phyloP scores from a whole-genome alignment of 2,329 filamentous ascomycete genomes.

The Penicillium sp. region DNA sequence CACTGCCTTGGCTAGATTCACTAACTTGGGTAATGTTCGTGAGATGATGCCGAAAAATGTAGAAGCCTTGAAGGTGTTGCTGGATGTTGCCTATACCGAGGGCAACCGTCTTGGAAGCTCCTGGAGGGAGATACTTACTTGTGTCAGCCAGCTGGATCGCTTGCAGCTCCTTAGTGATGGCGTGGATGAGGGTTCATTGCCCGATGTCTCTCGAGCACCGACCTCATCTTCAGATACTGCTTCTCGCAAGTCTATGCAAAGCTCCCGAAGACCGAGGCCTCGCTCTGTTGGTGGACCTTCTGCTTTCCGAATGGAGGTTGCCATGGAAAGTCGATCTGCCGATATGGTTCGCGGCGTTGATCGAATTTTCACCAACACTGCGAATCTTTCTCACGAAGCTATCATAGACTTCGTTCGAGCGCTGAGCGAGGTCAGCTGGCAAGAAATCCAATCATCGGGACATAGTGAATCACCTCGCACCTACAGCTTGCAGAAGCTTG shows the following conservation, averaged over 20 bases:
- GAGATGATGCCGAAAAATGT: constrained; percentile 96
- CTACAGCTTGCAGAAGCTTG: constrained; percentile 95
- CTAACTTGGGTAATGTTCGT: constrained; percentile 89
- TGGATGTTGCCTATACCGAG: constrained; percentile 89
- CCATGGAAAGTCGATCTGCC: constrained; percentile 83
- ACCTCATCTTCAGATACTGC: constrained; percentile 45
- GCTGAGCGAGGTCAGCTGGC: constrained; percentile 94
- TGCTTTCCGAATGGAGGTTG: constrained; percentile 69
- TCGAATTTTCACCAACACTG: constrained; percentile 93
- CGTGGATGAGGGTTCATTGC: constrained; percentile 85
- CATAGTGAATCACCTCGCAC: constrained; percentile 93
- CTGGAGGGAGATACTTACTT: constrained; percentile 93
- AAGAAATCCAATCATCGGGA: constrained; percentile 95
- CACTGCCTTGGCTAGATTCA: constrained; percentile 83
- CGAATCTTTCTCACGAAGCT: constrained; percentile 83
- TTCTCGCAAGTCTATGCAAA: constrained; percentile 62
- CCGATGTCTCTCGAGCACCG: constrained; percentile 81
- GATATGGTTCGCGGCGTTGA: constrained; percentile 91
- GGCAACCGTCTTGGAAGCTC: constrained; percentile 83
- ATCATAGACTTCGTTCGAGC: constrained; percentile 94
- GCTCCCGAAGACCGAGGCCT: constrained; percentile 44
- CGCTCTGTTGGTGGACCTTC: constrained; percentile 45
- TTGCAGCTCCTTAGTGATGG: constrained; percentile 92
- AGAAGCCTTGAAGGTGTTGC: constrained; percentile 82
- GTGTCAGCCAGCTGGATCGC: constrained; percentile 90